phyloP scores from a whole-genome alignment of 768 basidiomycete genomes.

The Boletus rubropictus region DNA sequence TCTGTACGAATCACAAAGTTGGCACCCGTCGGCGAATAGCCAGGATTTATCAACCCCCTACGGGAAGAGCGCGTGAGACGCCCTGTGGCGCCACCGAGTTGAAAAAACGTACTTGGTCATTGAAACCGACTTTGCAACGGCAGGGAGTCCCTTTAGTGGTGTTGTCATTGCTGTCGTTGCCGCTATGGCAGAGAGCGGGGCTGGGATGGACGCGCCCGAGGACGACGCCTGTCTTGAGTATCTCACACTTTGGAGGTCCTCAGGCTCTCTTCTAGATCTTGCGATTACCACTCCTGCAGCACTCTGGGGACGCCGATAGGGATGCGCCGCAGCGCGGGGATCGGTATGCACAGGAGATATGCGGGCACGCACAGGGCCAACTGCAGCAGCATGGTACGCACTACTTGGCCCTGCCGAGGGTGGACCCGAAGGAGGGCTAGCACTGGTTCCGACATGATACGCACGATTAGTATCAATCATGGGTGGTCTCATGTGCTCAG shows the following conservation, averaged over 20 bases:
- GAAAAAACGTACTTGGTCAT: constrained; percentile 21
- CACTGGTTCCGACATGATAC: constrained; percentile 25
- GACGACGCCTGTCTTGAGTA: constrained; percentile 15
- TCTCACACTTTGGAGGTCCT: constrained; percentile 29
- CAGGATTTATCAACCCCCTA: constrained; percentile 25
- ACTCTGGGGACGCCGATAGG: constrained; percentile 29
- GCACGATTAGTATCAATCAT: constrained; percentile 30
- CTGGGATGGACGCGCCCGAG: constrained; percentile 7
- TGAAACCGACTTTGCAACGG: constrained; percentile 7
- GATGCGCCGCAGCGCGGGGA: constrained; percentile 20
- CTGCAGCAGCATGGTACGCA: constrained; percentile 7
- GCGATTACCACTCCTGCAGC: constrained; percentile 19
- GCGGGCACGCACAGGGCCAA: constrained; percentile 26
- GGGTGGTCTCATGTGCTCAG: constrained; percentile 32
- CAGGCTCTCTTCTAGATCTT: constrained; percentile 27
- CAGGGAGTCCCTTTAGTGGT: constrained; percentile 1
- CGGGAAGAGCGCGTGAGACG: constrained; percentile 10
- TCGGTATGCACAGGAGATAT: constrained; percentile 23
- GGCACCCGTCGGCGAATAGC: constrained; percentile 13
- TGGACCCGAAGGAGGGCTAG: constrained; percentile 29
- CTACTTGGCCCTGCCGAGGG: constrained; percentile 23
- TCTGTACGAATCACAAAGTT: constrained; percentile 55
- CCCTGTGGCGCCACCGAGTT: neutral
- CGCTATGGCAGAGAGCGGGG: constrained; percentile 3
- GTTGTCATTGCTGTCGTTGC: neutral